Percentiles rank a stretch among this genome's conserved stretches.
phyloP scores from a whole-genome alignment of 148 eudicot genomes.

The Simmondsia chinensis region DNA sequence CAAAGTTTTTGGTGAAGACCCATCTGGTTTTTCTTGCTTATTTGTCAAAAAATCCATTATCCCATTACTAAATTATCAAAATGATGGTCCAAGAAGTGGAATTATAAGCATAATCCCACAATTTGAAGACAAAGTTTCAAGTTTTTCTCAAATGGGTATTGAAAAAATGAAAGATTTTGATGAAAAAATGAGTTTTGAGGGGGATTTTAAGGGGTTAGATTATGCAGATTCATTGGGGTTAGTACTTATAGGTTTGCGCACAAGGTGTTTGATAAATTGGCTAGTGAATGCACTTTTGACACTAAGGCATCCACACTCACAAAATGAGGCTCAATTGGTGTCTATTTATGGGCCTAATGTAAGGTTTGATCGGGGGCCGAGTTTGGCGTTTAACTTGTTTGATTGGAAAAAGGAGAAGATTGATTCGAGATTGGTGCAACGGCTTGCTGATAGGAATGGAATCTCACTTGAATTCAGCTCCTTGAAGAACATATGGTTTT shows the following conservation, averaged over 20 bases:
- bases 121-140: not conserved
- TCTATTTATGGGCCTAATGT: constrained; percentile 60
- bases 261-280: constrained; percentile 57
- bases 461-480: constrained; percentile 49
- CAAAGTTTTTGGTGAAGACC: constrained; percentile 58
- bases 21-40: constrained; percentile 63
- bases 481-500: constrained; percentile 42
- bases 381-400: constrained; percentile 48
- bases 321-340: constrained; percentile 26
- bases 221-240: constrained; percentile 63
- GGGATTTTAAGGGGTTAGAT: constrained; percentile 50
- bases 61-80: constrained; percentile 11
- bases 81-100: constrained; percentile 16
- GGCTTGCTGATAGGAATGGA: constrained; percentile 53
- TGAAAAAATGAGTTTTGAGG: no score
- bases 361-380: constrained; percentile 38
- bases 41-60: constrained; percentile 43
- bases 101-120: constrained; percentile 28
- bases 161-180: not conserved
- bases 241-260: constrained; percentile 37
- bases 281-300: constrained; percentile 42
- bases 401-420: constrained; percentile 75
- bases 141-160: not conserved
- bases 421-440: constrained; percentile 63
- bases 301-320: constrained; percentile 48